These are phyloP conservation scores for Chiua sp. DNA, from an alignment of 1,284 basidiomycete genomes.

Conservation along the genomic window DNA sequence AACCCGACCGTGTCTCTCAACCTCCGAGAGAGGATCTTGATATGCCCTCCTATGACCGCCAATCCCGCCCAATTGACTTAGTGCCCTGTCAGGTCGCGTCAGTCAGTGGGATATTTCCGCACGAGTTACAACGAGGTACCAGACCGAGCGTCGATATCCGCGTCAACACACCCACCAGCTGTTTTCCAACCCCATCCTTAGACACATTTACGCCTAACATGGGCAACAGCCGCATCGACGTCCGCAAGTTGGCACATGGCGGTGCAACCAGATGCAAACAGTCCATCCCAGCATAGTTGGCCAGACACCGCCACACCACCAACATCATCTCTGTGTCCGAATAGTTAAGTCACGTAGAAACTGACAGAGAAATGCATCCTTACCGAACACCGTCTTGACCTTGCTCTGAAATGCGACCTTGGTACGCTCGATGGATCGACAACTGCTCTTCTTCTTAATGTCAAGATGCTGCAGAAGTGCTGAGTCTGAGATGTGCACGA, in stretches of 20 bases:
- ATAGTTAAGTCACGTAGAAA: neutral
- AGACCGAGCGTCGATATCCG: constrained; percentile 57
- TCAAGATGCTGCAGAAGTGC: constrained; percentile 67
- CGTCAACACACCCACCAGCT: constrained; percentile 55
- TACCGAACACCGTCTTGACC: constrained; percentile 62
- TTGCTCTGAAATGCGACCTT: constrained; percentile 49
- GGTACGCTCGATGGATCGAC: constrained; percentile 65
- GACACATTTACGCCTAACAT: constrained; percentile 58
- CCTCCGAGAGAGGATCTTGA: constrained; percentile 72
- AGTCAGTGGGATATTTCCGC: neutral
- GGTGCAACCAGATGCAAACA: constrained; percentile 37
- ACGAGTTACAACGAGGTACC: constrained; percentile 38
- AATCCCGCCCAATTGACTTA: constrained; percentile 50
- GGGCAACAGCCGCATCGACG: constrained; percentile 59
- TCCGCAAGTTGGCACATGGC: constrained; percentile 38
- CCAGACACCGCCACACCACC: constrained; percentile 86
- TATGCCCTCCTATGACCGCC: constrained; percentile 64
- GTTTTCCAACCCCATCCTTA: constrained; percentile 57
- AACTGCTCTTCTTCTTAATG: constrained; percentile 68
- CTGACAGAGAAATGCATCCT: constrained; percentile 27
- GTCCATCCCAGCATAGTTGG: constrained; percentile 58
- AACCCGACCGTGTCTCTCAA: constrained; percentile 65
- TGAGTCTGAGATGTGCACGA: constrained; percentile 59
- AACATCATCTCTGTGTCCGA: constrained; percentile 77
- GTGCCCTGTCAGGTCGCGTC: constrained; percentile 33